Percentiles rank a stretch among this genome's conserved stretches.
Conservation (phyloP, 306 rosid species). For the Prunus mume region DNA sequence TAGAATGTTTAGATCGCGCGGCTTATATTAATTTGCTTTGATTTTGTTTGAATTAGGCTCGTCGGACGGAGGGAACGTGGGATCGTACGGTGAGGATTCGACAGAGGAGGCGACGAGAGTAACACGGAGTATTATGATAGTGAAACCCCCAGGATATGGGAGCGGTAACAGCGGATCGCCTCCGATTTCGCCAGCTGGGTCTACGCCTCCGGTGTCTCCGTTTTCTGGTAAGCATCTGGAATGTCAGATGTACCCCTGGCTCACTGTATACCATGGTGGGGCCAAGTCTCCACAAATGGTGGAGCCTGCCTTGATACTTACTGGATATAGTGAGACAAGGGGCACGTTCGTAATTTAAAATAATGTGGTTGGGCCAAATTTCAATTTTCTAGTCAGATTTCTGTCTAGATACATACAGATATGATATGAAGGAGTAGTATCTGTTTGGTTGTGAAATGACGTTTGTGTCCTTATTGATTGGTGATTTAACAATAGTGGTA, state of each 20-base stretch:
- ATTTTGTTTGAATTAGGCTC: constrained; percentile 36
- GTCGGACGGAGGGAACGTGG: constrained; percentile 45
- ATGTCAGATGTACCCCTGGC: constrained; percentile 2
- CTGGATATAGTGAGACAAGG: not conserved
- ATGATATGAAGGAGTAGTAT: no score
- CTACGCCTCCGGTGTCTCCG: constrained; percentile 76
- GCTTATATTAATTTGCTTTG: not conserved
- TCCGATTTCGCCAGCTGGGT: constrained; percentile 73
- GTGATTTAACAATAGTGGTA: not conserved
- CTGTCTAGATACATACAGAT: not conserved
- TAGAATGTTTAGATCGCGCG: not conserved
- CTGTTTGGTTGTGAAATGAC: constrained; percentile 20
- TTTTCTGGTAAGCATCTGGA: constrained; percentile 54
- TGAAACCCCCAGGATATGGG: constrained; percentile 69
- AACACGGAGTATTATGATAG: constrained; percentile 82
- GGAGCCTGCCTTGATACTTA: not conserved
- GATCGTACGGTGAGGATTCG: constrained; percentile 48
- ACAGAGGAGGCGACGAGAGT: constrained; percentile 45
- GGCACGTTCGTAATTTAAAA: not conserved
- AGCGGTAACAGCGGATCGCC: constrained; percentile 63
- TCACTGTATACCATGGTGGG: fast-evolving
- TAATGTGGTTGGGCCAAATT: no score
- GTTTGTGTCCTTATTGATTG: not conserved
- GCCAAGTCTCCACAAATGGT: not conserved
- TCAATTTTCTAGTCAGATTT: not conserved